Evolutionary conservation across 495 filamentous ascomycete species (phyloP).

Genomic region (Penicillium lividum): DNA sequence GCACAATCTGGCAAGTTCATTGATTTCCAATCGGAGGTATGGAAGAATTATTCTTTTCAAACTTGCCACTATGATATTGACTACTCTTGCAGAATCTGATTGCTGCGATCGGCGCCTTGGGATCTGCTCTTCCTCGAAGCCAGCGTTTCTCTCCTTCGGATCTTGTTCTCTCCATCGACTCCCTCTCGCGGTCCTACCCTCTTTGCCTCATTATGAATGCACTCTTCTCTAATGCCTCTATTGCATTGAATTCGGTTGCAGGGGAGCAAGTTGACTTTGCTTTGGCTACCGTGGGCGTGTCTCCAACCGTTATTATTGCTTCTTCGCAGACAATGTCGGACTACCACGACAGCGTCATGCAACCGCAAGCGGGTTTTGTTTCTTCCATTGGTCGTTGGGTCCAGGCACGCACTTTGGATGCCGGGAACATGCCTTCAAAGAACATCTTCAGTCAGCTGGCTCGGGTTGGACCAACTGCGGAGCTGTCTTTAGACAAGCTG

Average conservation of each 20-base stretch:
- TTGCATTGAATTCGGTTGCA: conserved; percentile 87
- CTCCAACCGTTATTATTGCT: conserved; percentile 81
- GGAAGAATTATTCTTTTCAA: conserved; percentile 7
- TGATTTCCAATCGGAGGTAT: conserved; percentile 68
- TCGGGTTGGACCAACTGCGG: conserved; percentile 62
- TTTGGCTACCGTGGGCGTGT: conserved; percentile 67
- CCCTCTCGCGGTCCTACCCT: conserved; percentile 75
- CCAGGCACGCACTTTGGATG: conserved; percentile 64
- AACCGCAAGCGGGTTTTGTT: conserved; percentile 50
- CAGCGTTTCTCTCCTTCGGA: conserved; percentile 74
- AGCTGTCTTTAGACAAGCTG: conserved; percentile 68
- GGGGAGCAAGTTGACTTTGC: conserved; percentile 67
- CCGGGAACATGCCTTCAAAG: conserved; percentile 63
- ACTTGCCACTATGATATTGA: conserved; percentile 11
- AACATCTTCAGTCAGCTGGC: conserved; percentile 44
- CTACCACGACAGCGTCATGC: conserved; percentile 59
- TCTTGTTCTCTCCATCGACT: conserved; percentile 85
- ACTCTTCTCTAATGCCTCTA: conserved; percentile 76
- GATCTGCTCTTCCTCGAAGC: conserved; percentile 67
- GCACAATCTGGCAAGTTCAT: conserved; percentile 64
- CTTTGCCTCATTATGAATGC: conserved; percentile 80
- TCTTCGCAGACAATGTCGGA: conserved; percentile 71
- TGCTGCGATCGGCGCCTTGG: conserved; percentile 75
- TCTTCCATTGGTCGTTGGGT: conserved; percentile 66
- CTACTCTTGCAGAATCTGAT: conserved; percentile 61